Conservation (phyloP, 2,329 filamentous ascomycete genomes). For the Dactylellina cionopaga region DNA sequence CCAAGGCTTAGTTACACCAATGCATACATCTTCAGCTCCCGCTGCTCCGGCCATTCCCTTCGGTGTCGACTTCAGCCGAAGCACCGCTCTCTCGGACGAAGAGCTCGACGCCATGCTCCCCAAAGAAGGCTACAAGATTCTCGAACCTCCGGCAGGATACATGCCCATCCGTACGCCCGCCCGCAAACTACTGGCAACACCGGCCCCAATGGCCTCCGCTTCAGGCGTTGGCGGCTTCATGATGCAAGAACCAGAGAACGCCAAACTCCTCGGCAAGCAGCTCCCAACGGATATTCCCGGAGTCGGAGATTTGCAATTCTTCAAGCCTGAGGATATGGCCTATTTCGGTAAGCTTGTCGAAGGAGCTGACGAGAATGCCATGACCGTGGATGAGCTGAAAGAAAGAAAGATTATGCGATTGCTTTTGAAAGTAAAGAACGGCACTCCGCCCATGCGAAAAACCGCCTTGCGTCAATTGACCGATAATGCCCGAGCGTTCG, state of each 20-base stretch:
- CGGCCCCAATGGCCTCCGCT: constrained; percentile 70
- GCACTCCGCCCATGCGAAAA: constrained; percentile 97
- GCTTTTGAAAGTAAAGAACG: constrained; percentile 98
- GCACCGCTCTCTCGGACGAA: constrained; percentile 87
- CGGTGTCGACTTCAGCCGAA: constrained; percentile 83
- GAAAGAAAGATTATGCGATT: constrained; percentile 98
- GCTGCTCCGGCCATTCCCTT: constrained; percentile 70
- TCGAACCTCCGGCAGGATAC: constrained; percentile 91
- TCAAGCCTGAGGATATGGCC: constrained; percentile 98
- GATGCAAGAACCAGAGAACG: constrained; percentile 94
- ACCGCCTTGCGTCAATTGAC: constrained; percentile 96
- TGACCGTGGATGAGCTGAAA: constrained; percentile 95
- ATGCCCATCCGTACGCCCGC: constrained; percentile 81
- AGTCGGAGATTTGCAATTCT: constrained; percentile 94
- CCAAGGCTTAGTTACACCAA: constrained; percentile 79
- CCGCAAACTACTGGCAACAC: constrained; percentile 77
- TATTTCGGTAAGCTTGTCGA: constrained; percentile 99
- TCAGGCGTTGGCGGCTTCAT: constrained; percentile 81
- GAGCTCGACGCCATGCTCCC: constrained; percentile 92
- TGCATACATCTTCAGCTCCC: constrained; percentile 73
- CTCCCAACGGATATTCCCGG: constrained; percentile 95
- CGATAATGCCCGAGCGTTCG: constrained; percentile 95
- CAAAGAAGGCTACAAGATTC: constrained; percentile 88
- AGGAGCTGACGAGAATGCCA: constrained; percentile 86
- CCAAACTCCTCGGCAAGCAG: constrained; percentile 83